These are phyloP conservation scores for Wickerhamia fluorescens DNA, from an alignment of 805 yeast species.

Conservation along the genomic window DNA sequence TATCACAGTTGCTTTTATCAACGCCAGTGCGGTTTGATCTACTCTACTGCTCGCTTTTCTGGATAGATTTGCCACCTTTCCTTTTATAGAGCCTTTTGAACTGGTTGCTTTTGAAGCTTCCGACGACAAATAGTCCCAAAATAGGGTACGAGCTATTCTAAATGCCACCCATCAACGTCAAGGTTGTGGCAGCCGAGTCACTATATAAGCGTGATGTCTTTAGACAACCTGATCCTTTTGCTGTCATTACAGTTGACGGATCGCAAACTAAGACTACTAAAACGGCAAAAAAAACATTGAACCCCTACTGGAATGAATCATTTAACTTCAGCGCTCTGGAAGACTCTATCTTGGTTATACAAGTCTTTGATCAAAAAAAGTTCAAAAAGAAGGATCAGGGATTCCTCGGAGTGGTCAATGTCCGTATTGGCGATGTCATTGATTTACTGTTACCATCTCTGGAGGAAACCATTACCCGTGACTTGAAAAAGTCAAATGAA, in stretches of 20 bases:
- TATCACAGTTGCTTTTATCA: no score
- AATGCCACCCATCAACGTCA: slow-evolving; percentile 49
- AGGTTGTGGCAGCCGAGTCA: slow-evolving; percentile 92
- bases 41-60: no score
- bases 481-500: slow-evolving; percentile 86
- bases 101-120: no score
- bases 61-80: no score
- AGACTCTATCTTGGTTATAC: slow-evolving; percentile 81
- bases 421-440: slow-evolving; percentile 82
- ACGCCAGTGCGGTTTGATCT: no score
- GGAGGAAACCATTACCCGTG: slow-evolving; percentile 89
- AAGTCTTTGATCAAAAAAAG: slow-evolving; percentile 94
- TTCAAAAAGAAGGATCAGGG: slow-evolving; percentile 99
- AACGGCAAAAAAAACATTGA: slow-evolving; percentile 86
- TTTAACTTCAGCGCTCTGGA: slow-evolving; percentile 74
- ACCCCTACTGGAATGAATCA: slow-evolving; percentile 97
- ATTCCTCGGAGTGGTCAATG: slow-evolving; percentile 90
- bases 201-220: slow-evolving; percentile 92
- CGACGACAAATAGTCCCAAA: no score
- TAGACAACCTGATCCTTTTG: slow-evolving; percentile 96
- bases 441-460: slow-evolving; percentile 46
- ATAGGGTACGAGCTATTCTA: no score
- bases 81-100: no score
- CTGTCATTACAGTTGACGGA: slow-evolving; percentile 96
- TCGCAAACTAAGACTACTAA: slow-evolving; percentile 92